Evolutionary conservation across 2,329 filamentous ascomycete genomes (phyloP).

Genomic region (Diaporthe australafricana): DNA sequence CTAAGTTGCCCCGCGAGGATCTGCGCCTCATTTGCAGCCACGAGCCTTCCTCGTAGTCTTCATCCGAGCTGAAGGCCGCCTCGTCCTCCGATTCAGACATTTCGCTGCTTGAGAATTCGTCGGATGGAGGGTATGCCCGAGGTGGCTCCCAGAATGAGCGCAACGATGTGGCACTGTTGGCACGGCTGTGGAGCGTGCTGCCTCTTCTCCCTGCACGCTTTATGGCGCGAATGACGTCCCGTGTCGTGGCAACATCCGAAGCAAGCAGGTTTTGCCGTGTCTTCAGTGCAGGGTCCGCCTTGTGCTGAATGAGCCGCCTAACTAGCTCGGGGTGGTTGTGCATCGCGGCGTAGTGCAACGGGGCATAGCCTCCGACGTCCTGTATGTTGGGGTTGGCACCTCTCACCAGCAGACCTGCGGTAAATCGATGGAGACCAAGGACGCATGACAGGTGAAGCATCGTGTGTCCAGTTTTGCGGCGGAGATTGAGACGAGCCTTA

Average conservation of each 20-base stretch:
- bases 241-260: constrained; percentile 76
- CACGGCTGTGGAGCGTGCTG: constrained; percentile 68
- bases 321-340: constrained; percentile 82
- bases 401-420: constrained; percentile 79
- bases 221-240: constrained; percentile 72
- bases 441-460: constrained; percentile 85
- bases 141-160: constrained; percentile 74
- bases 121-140: constrained; percentile 51
- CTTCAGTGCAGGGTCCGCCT: constrained; percentile 77
- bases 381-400: constrained; percentile 81
- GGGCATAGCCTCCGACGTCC: constrained; percentile 84
- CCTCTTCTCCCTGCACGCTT: constrained; percentile 73
- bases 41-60: constrained; percentile 55
- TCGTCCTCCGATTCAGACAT: constrained; percentile 57
- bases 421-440: constrained; percentile 79
- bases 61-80: constrained; percentile 54
- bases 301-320: constrained; percentile 77
- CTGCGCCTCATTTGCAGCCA: constrained; percentile 53
- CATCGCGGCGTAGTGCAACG: constrained; percentile 84
- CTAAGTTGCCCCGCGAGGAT: constrained; percentile 41
- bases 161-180: constrained; percentile 75
- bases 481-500: constrained; percentile 74
- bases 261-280: constrained; percentile 78
- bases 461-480: constrained; percentile 76
- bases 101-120: constrained; percentile 59